Percentiles rank a stretch among this genome's conserved stretches.
Conservation (phyloP, 805 yeast genomes). For the Debaryomyces castellii region DNA sequence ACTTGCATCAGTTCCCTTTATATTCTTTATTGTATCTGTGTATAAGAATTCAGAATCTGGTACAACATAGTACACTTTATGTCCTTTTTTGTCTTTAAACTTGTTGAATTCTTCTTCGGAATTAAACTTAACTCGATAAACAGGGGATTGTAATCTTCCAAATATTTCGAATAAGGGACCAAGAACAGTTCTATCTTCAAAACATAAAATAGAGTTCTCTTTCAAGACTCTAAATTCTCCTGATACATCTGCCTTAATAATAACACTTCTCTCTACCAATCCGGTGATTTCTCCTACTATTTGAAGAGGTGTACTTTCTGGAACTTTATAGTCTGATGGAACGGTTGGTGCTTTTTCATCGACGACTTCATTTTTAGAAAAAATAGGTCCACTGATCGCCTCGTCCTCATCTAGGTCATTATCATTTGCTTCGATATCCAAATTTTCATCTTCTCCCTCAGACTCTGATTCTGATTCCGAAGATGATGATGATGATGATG, state of each 20-base stretch:
- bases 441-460: slow-evolving; percentile 46
- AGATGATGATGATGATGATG: slow-evolving; percentile 7
- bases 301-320: slow-evolving; percentile 63
- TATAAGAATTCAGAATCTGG: slow-evolving; percentile 76
- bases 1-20: slow-evolving; percentile 93
- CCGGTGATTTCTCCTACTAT: slow-evolving; percentile 68
- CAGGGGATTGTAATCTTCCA: slow-evolving; percentile 82
- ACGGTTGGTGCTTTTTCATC: slow-evolving; percentile 68
- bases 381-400: slow-evolving; percentile 58
- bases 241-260: slow-evolving; percentile 69
- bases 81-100: slow-evolving; percentile 51
- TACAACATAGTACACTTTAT: slow-evolving; percentile 71
- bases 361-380: slow-evolving; percentile 71
- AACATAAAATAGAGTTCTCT: slow-evolving; percentile 78
- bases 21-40: slow-evolving; percentile 65
- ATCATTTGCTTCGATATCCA: slow-evolving; percentile 52
- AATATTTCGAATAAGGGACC: slow-evolving; percentile 87
- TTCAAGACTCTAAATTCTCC: slow-evolving; percentile 84
- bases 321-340: slow-evolving; percentile 64
- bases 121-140: slow-evolving; percentile 72
- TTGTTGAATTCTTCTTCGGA: slow-evolving; percentile 46
- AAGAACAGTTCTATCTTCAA: slow-evolving; percentile 64
- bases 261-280: slow-evolving; percentile 68
- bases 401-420: slow-evolving; percentile 38
- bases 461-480: slow-evolving; percentile 5